Percentiles rank a stretch among this genome's conserved stretches.
phyloP scores from a whole-genome alignment of 805 yeast species.

The Wickerhamomyces chambardii region DNA sequence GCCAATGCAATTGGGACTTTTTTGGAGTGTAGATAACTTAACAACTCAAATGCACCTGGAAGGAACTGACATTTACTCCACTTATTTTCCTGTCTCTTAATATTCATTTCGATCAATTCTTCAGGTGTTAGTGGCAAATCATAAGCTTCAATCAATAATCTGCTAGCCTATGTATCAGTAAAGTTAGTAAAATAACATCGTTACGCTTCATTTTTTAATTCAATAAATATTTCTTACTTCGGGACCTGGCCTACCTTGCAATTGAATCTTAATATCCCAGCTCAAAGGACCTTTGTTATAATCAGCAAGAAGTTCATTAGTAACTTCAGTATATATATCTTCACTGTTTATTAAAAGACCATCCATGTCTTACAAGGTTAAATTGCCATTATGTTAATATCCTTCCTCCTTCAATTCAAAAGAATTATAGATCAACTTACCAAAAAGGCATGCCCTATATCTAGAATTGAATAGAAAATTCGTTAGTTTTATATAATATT shows the following conservation, averaged over 20 bases:
- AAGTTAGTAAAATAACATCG: too few species aligned
- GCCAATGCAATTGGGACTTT: slow-evolving; percentile 82
- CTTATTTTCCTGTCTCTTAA: slow-evolving; percentile 35
- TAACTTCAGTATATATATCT: slow-evolving; percentile 77
- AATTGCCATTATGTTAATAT: too few species aligned
- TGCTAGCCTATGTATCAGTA: slow-evolving; percentile 39
- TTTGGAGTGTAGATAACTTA: slow-evolving; percentile 39
- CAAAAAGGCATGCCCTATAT: slow-evolving; percentile 65
- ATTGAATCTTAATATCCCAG: slow-evolving; percentile 81
- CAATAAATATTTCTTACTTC: slow-evolving; percentile 31
- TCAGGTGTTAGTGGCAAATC: slow-evolving; percentile 60
- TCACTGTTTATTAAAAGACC: slow-evolving; percentile 91
- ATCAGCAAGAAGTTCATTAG: slow-evolving; percentile 53
- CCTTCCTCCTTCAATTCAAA: too few species aligned
- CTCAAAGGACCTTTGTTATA: slow-evolving; percentile 75
- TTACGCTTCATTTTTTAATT: too few species aligned
- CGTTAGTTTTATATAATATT: too few species aligned
- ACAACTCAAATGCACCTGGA: slow-evolving; percentile 78
- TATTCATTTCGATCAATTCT: slow-evolving; percentile 45
- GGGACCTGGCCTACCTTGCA: slow-evolving; percentile 90
- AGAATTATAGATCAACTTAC: too few species aligned
- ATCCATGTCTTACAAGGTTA: slow-evolving; percentile 62
- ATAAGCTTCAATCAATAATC: slow-evolving; percentile 57
- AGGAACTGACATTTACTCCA: slow-evolving; percentile 65
- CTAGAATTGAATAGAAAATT: too few species aligned